Conservation (phyloP, 495 filamentous ascomycete species). For the Neurospora sp. region DNA sequence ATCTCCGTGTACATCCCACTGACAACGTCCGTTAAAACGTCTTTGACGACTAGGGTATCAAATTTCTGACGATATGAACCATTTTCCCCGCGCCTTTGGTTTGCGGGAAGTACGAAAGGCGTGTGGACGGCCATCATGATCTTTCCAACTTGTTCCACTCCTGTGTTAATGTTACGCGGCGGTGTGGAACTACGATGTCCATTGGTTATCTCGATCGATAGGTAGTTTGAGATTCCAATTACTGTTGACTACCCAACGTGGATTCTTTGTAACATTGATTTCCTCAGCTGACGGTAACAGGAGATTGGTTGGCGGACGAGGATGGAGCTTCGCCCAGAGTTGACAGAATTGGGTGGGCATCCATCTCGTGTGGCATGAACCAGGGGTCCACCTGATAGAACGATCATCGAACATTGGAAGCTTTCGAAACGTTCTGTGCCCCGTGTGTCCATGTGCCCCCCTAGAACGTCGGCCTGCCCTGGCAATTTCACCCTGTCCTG, state of each 20-base stretch:
- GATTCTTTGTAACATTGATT: not conserved
- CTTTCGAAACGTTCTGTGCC: not conserved
- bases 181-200: not conserved
- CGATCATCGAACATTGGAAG: not conserved
- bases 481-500: not conserved
- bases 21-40: not conserved
- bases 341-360: not conserved
- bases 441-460: not conserved
- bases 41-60: not conserved
- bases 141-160: not conserved
- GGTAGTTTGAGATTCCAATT: not conserved
- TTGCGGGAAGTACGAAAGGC: not conserved
- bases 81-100: not conserved
- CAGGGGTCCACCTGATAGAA: not conserved
- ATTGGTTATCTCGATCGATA: not conserved
- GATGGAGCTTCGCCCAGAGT: not conserved
- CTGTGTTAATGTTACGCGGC: not conserved
- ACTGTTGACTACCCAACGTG: not conserved
- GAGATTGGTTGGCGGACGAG: not conserved
- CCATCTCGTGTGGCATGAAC: not conserved
- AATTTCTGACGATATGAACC: not conserved
- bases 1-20: not conserved
- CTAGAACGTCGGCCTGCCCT: not conserved
- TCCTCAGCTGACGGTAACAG: not conserved
- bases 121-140: not conserved